phyloP scores from a whole-genome alignment of 1,139 yeast species.

The Debaryomyces sp. region DNA sequence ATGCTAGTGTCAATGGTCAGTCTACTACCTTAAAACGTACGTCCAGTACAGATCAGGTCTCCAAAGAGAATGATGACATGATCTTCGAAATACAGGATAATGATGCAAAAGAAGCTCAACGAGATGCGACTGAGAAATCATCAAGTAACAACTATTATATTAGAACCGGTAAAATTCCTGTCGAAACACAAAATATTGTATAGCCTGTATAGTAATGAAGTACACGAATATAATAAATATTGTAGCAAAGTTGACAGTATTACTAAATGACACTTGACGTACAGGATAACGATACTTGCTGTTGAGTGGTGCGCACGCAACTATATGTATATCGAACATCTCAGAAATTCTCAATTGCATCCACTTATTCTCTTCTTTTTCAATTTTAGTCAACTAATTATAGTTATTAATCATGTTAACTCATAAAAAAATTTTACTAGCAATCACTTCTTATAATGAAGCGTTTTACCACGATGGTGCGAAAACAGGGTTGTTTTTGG shows the following conservation, averaged over 20 bases:
- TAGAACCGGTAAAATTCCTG: constrained; percentile 8
- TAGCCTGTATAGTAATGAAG: constrained; percentile 1
- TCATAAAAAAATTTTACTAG: constrained; percentile 48
- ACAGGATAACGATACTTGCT: no score
- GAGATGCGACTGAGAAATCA: constrained; percentile 3
- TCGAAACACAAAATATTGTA: constrained; percentile 14
- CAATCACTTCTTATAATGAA: constrained; percentile 51
- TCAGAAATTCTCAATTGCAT: no score
- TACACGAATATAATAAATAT: background rate
- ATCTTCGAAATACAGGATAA: constrained; percentile 34
- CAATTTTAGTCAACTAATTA: background rate
- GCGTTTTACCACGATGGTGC: constrained; percentile 56
- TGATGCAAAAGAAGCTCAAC: constrained; percentile 3
- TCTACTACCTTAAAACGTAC: background rate
- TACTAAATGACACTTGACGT: no score
- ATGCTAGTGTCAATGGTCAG: constrained; percentile 8
- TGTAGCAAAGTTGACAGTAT: no score
- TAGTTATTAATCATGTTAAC: background rate
- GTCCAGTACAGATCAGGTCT: constrained; percentile 2
- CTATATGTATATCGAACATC: no score
- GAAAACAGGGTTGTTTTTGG: constrained; percentile 56
- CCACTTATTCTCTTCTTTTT: background rate
- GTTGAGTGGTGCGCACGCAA: no score
- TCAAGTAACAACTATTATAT: background rate
- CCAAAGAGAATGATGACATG: constrained; percentile 28